Conservation (phyloP, 1,284 basidiomycete genomes). For the Trametes versicolor region DNA sequence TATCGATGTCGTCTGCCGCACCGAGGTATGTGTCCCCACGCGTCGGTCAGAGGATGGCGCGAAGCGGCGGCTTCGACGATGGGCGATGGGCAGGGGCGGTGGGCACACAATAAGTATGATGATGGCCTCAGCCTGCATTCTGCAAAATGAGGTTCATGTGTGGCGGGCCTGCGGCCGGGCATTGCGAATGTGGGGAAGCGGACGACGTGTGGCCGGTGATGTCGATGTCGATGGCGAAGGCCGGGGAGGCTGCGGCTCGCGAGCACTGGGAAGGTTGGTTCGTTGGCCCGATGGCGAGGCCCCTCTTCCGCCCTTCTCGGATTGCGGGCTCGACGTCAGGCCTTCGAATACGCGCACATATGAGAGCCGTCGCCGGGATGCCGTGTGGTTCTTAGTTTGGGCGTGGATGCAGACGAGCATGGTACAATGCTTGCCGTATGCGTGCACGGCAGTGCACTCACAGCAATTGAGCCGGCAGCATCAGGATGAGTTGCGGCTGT, state of each 20-base stretch:
- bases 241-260: background rate
- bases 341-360: conserved; percentile 17
- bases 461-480: too few species aligned
- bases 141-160: background rate
- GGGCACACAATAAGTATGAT: too few species aligned
- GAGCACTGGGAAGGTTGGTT: background rate
- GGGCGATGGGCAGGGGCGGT: background rate
- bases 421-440: too few species aligned
- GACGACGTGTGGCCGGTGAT: conserved; percentile 10
- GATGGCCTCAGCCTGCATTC: too few species aligned
- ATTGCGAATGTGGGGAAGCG: conserved; percentile 6
- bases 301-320: conserved; percentile 25
- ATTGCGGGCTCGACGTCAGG: conserved; percentile 14
- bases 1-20: background rate
- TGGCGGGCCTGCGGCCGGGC: background rate
- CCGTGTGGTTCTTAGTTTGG: background rate
- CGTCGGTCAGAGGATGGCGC: conserved; percentile 3
- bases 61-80: conserved; percentile 10
- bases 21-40: background rate
- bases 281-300: background rate
- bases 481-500: too few species aligned
- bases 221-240: background rate
- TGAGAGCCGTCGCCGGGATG: background rate
- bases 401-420: background rate
- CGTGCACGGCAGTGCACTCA: too few species aligned